Evolutionary conservation across 2,329 filamentous ascomycete species (phyloP), one percentile per base, ranked within the genome.

Genomic region (Alternaria arbusti): DNA sequence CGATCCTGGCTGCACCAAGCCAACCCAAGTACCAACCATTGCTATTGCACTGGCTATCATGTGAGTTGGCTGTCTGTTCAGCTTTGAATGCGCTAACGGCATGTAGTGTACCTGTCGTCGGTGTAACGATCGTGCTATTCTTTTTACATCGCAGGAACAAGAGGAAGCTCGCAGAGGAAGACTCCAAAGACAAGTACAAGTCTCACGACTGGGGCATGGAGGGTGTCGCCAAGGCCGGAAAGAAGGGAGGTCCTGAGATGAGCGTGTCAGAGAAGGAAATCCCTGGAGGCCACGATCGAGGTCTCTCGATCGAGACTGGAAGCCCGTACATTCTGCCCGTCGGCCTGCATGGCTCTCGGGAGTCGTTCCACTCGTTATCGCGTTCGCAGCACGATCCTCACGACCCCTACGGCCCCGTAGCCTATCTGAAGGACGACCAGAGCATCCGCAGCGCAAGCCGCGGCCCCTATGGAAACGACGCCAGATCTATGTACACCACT

Each of bases 261-360:
- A 86, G 83, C 25, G 86, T 92, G 74, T 89, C 89, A 12, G 81
- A 85, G 66, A 83, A 84, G 69, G 64, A 75, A 44, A 55, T 77
- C 25, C 71, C 73, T 50, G 64, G 59, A 23, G 73, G 76, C 51
- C 76, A 78, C 68, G 76, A 72, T 54, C 84, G 85, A 45, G 86
- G 86, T 13, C 70, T 89, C 66, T 90, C 88, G 15, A 79, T 89
- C 72, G 87, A 89, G 66, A 85, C 94, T 51, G 88, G 88, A 32
- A 96, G 90, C 72, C 96, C 96, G 2, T 99, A 98, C 78, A 87
- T 99, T n/a, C 86, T 98, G n/a, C 94, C 96, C 5, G 92, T 92
- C 1, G 89, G 88, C 58, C 76, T 95, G 20, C 89, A 96, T 45
- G 86, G 88, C 74, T 97, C 95, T 1, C 88, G 89, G 47, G 94